These are phyloP conservation scores for Rutstroemia sp. DNA, from an alignment of 2,329 filamentous ascomycete species.

Conservation along the genomic window DNA sequence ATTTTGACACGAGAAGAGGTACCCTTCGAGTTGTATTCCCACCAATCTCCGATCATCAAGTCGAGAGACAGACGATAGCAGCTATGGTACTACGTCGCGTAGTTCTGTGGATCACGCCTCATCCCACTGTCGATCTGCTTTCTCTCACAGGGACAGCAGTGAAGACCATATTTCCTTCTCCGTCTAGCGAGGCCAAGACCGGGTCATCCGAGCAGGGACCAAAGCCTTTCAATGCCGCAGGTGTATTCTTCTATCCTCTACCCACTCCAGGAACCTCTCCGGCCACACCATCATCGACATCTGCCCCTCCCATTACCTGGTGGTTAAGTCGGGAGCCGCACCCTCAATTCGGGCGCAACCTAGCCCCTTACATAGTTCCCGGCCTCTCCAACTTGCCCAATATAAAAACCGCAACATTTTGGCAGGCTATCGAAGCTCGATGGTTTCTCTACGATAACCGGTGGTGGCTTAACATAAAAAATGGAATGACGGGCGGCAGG, in stretches of 20 bases:
- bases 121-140: constrained; percentile 37
- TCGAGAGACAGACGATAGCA: constrained; percentile 26
- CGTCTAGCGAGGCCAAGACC: neutral
- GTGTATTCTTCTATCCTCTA: constrained; percentile 12
- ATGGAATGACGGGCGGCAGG: too few species aligned
- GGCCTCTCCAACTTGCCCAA: constrained; percentile 4
- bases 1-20: constrained; percentile 29
- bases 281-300: neutral
- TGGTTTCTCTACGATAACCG: constrained; percentile 47
- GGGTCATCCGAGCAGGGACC: constrained; percentile 15
- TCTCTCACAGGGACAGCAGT: constrained; percentile 18
- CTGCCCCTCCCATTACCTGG: constrained; percentile 27
- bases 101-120: constrained; percentile 41
- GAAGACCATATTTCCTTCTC: neutral
- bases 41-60: neutral
- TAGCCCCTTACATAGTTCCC: neutral
- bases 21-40: constrained; percentile 23
- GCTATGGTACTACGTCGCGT: constrained; percentile 40
- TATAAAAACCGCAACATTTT: neutral
- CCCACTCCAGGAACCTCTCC: constrained; percentile 11
- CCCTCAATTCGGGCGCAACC: too few species aligned
- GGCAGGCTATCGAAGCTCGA: neutral
- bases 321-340: neutral
- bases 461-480: constrained; percentile 40
- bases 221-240: constrained; percentile 4